phyloP scores from a whole-genome alignment of 2,329 filamentous ascomycete species.

The Tolypocladium tundrense region DNA sequence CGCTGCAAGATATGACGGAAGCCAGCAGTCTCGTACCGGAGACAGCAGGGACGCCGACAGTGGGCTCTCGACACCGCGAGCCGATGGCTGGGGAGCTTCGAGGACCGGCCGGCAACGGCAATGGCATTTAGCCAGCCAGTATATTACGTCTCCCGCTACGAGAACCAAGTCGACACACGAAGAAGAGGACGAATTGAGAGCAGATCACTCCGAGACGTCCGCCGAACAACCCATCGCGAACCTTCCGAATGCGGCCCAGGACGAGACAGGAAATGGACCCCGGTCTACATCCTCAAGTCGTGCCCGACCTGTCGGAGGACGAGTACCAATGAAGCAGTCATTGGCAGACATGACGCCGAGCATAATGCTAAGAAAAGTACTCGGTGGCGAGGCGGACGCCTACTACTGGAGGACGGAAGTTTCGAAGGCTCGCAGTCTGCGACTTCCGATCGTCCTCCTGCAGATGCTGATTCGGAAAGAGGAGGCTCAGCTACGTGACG shows the following conservation, averaged over 20 bases:
- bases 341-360: constrained; percentile 14
- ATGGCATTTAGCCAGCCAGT: not conserved
- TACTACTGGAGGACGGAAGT: constrained; percentile 9
- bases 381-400: constrained; percentile 4
- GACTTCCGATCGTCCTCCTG: constrained; percentile 19
- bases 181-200: not conserved
- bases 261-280: not conserved
- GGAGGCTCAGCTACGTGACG: constrained; percentile 5
- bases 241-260: not conserved
- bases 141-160: not conserved
- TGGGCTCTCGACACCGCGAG: not conserved
- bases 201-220: not conserved
- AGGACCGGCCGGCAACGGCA: not conserved
- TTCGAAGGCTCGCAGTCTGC: constrained; percentile 14
- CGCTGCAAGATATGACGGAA: not conserved
- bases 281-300: not conserved
- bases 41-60: not conserved
- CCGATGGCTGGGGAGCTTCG: not conserved
- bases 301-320: not conserved
- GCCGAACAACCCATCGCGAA: not conserved
- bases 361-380: constrained; percentile 12
- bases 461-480: constrained; percentile 19
- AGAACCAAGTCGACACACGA: not conserved
- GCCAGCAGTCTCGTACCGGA: not conserved
- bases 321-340: constrained; percentile 7